Base-by-base conservation (phyloP, 805 yeast genomes). In the Hemisphaericaspora nanyangensis region DNA sequence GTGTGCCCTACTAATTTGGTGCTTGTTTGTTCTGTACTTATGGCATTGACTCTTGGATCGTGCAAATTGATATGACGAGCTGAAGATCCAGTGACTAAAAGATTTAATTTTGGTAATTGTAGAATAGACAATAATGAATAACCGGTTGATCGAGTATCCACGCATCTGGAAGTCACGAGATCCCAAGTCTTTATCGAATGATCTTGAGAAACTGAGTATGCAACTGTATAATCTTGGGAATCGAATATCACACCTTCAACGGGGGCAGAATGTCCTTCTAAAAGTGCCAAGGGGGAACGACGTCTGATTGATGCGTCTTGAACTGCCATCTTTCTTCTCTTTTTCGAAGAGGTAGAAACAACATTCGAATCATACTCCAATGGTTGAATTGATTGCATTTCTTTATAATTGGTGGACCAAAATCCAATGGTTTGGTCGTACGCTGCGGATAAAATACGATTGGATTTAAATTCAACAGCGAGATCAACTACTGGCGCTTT, bases 181-280 rank as follows among this genome's bases (percentile, higher is more conserved):
- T 93, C 99, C 98, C 98, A 93, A 0, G 99, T 93, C 55, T 85
- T 85, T 47, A 93, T 80, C 0, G 95, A 80, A 59, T 93, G 99
- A 65, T 93, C 98, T 60, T 89, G 96, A 5, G 97, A 85, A 2
- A 86, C 96, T 0, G 98, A 88, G 63, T 93, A 91, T 8, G 83
- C 95, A 5, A 91, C 95, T 0, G 95, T 77, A 32, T 72, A 47
- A 60, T 91, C 98, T 16, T 68, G 65, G 3, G 69, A 56, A 54
- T 86, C 95, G 56, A 89, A 87, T 11, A 78, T 71, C 17, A 87
- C 85, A 28, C 77, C 95, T 54, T 88, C 93, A 17, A 91, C 97
- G 2, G 98, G 95, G 27, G 82, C 88, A 13, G 76, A 59, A 59
- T 91, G 98, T 18, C 91, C 82, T 54, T 83, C 89, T 44, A 91